Evolutionary conservation across 2,329 filamentous ascomycete genomes (phyloP), one percentile per base, ranked within the genome.

Genomic region (Penicillium freii): DNA sequence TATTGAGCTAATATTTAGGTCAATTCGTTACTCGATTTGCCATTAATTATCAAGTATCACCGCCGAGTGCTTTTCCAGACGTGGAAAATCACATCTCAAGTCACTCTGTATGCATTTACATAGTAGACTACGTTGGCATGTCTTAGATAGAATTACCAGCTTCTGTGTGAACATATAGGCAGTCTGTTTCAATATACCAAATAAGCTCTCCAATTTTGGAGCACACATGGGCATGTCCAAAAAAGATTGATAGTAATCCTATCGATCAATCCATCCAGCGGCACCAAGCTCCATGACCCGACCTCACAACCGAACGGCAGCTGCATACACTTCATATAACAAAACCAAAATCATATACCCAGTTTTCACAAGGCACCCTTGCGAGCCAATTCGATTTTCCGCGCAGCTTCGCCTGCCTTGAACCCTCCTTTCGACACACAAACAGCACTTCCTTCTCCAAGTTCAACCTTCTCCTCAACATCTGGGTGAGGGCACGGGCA

Each of bases 401-500:
- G 73, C 39, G 68, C 67, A 48, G 77, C 74, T 66, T 81, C 79
- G 23, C 77, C 78, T 29, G 69, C 67, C 61, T 77, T 78, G 59
- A 71, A 81, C 5, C 79, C 79, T 6, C 79, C 79, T 58, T 75
- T 80, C 8, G 77, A 81, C 8, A 77, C 73, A 63, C 79, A 81
- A 40, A 81, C 64, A 2, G 76, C 75, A 60, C 77, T 80, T 36
- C 79, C 79, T 51, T 80, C 78, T 11, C 74, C 76, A n/a, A 81
- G 60, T 58, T 81, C 90, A 62, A 91, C 84, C 71, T 94, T 94
- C 64, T 93, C 90, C 70, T 93, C 87, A 60, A 89, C 80, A 9
- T 80, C 77, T 1, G 89, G 87, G 79, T 89, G 96, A 2, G 91
- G 82, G 77, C 94, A 99, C 29, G 94, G 94, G 76, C 94, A 99